phyloP scores from a whole-genome alignment of 495 filamentous ascomycete genomes.

The Hypoxylon cercidicola region DNA sequence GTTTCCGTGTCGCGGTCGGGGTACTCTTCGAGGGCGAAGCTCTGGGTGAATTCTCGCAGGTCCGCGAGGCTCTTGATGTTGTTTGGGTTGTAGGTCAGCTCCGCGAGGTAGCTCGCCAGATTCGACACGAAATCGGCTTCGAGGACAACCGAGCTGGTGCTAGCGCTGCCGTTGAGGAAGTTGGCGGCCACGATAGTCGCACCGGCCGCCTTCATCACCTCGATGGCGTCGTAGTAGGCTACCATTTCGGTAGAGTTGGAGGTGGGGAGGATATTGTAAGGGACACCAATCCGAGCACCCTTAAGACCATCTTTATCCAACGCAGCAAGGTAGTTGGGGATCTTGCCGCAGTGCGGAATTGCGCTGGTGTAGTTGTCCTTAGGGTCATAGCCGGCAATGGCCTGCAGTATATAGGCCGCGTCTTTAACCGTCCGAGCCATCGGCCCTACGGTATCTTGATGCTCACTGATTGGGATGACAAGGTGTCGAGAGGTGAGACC shows the following conservation, averaged over 20 bases:
- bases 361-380: conserved; percentile 59
- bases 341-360: conserved; percentile 43
- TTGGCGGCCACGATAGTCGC: conserved; percentile 53
- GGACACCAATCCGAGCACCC: conserved; percentile 57
- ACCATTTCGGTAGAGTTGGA: conserved; percentile 11
- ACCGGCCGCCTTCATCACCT: conserved; percentile 49
- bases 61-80: conserved; percentile 49
- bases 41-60: conserved; percentile 44
- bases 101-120: conserved; percentile 55
- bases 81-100: conserved; percentile 58
- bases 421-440: conserved; percentile 53
- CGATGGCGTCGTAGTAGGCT: conserved; percentile 49
- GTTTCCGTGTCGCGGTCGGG: conserved; percentile 47
- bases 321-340: conserved; percentile 57
- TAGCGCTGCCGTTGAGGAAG: conserved; percentile 35
- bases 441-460: conserved; percentile 53
- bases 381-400: conserved; percentile 49
- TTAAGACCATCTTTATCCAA: conserved; percentile 44
- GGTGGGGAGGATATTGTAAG: conserved; percentile 48
- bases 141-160: conserved; percentile 44
- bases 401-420: conserved; percentile 48
- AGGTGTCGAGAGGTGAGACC: conserved; percentile 49
- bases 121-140: conserved; percentile 55
- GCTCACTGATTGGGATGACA: conserved; percentile 51
- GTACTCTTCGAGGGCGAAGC: conserved; percentile 46